Evolutionary conservation across 2,329 filamentous ascomycete genomes (phyloP).

Genomic region (Didymella lethalis): DNA sequence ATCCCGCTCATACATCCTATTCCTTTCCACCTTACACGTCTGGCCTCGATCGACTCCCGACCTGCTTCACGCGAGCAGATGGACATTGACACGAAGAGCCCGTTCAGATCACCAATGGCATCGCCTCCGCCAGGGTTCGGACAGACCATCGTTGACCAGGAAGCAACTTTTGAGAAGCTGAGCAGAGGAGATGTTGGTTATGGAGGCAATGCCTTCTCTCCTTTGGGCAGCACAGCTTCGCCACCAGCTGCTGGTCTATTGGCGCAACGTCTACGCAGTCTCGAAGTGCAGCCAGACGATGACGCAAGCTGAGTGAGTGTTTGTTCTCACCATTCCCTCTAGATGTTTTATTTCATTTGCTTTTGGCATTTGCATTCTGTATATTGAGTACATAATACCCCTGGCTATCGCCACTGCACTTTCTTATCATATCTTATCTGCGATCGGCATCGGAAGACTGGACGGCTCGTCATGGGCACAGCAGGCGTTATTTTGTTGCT

Average conservation of each 20-base stretch:
- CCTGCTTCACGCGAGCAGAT: slow-evolving; percentile 45
- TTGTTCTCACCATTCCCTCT: too few species aligned
- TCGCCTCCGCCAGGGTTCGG: slow-evolving; percentile 30
- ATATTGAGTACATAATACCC: slow-evolving; percentile 12
- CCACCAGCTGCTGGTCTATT: slow-evolving; percentile 74
- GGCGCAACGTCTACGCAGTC: slow-evolving; percentile 70
- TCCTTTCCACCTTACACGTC: slow-evolving; percentile 57
- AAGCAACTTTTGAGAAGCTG: slow-evolving; percentile 69
- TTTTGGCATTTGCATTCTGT: background rate
- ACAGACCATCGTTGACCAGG: slow-evolving; percentile 23
- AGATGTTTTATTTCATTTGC: background rate
- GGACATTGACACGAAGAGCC: slow-evolving; percentile 39
- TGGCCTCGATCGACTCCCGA: slow-evolving; percentile 40
- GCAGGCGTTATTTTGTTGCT: background rate
- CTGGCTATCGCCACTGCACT: background rate
- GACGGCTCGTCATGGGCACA: slow-evolving; percentile 3
- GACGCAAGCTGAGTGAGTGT: background rate
- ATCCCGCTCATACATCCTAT: slow-evolving; percentile 59
- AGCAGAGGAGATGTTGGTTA: slow-evolving; percentile 67
- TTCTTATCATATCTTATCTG: background rate
- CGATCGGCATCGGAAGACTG: slow-evolving; percentile 4
- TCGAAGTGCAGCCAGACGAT: slow-evolving; percentile 59
- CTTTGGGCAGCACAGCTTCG: slow-evolving; percentile 55
- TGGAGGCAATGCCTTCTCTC: slow-evolving; percentile 47
- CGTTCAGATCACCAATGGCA: slow-evolving; percentile 36